These are phyloP conservation scores for Sporisorium sorghi DNA, from an alignment of 1,284 basidiomycete species.

Conservation along the genomic window DNA sequence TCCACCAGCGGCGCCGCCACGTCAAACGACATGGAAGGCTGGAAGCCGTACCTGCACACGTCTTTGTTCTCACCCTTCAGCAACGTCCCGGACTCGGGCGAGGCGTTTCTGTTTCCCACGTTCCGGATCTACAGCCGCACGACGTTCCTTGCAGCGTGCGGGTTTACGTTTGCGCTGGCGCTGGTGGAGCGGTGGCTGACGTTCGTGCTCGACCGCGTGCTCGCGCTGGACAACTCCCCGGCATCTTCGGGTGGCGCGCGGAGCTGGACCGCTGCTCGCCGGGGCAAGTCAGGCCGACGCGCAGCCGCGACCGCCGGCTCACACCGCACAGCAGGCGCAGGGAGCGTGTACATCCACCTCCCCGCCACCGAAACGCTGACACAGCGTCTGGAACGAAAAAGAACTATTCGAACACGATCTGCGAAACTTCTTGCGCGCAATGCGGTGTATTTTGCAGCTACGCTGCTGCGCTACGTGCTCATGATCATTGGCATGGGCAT, in stretches of 20 bases:
- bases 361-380: neutral
- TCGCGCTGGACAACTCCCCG: neutral
- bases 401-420: neutral
- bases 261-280: neutral
- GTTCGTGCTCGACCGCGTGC: conserved; percentile 1
- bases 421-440: conserved; percentile 4
- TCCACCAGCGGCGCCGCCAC: neutral
- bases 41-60: conserved; percentile 49
- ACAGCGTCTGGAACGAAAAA: no score
- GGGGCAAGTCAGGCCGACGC: neutral
- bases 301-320: neutral
- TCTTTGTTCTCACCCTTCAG: conserved; percentile 21
- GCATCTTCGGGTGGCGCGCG: neutral
- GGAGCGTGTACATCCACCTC: conserved; percentile 14
- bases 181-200: conserved; percentile 22
- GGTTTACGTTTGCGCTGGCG: conserved; percentile 15
- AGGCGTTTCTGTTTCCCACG: conserved; percentile 35
- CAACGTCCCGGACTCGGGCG: conserved; percentile 4
- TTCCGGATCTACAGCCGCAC: conserved; percentile 28
- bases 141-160: conserved; percentile 22
- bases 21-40: conserved; percentile 15
- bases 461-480: conserved; percentile 33
- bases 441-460: conserved; percentile 19
- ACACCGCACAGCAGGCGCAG: neutral
- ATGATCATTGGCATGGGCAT: conserved; percentile 51